phyloP scores from a whole-genome alignment of 352 stramenopile genomes.

The Phytophthora rubi region DNA sequence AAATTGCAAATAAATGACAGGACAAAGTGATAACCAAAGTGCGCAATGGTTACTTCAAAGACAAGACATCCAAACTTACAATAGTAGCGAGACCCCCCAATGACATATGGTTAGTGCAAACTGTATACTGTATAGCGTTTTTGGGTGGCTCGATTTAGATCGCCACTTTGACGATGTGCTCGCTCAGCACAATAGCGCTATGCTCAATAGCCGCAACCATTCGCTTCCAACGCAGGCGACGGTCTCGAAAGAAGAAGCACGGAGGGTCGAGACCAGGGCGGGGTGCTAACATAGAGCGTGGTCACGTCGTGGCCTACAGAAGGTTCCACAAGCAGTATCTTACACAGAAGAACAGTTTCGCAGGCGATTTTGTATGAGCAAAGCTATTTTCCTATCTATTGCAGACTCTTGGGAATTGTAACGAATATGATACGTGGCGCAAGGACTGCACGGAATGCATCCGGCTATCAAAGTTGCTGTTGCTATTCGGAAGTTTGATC shows the following conservation, averaged over 20 bases:
- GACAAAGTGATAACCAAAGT: no score
- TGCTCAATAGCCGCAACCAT: no score
- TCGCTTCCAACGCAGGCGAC: not conserved
- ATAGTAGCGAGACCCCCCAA: no score
- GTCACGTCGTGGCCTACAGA: not conserved
- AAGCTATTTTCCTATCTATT: not conserved
- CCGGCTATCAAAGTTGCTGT: not conserved
- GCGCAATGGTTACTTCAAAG: no score
- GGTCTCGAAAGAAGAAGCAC: conserved; percentile 31
- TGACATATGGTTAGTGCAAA: no score
- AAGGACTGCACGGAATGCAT: not conserved
- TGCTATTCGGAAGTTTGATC: not conserved
- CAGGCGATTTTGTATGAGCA: not conserved
- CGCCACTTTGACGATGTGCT: no score
- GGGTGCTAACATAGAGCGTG: not conserved
- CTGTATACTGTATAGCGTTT: no score
- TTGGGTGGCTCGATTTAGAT: no score
- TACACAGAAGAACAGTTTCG: not conserved
- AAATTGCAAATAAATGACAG: no score
- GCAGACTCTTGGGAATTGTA: not conserved
- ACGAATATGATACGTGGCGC: not conserved
- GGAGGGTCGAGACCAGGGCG: not conserved
- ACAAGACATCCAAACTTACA: no score
- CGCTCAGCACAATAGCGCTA: no score
- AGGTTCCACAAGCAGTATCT: not conserved